Conservation (phyloP, 2,329 filamentous ascomycete species). For the Neurospora sp. region DNA sequence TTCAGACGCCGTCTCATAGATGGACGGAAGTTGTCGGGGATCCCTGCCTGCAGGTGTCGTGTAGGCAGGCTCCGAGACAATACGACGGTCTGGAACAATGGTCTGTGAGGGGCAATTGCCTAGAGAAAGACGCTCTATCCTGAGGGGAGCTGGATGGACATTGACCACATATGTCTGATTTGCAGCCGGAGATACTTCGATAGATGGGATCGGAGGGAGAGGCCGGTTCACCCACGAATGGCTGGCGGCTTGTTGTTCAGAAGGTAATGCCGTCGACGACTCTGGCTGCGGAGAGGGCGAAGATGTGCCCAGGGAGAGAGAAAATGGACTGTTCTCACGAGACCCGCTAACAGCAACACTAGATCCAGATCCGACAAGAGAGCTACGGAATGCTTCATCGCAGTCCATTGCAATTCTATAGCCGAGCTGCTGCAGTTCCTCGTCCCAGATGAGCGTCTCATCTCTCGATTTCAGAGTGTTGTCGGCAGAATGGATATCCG, state of each 20-base stretch:
- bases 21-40: slow-evolving; percentile 35
- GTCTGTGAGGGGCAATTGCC: slow-evolving; percentile 9
- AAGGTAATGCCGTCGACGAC: slow-evolving; percentile 3
- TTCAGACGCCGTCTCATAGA: slow-evolving; percentile 32
- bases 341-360: slow-evolving; percentile 9
- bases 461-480: slow-evolving; percentile 5
- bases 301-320: slow-evolving; percentile 29
- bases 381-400: slow-evolving; percentile 81
- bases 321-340: slow-evolving; percentile 32
- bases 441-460: slow-evolving; percentile 28
- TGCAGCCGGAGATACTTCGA: slow-evolving; percentile 17
- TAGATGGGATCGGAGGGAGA: slow-evolving; percentile 38
- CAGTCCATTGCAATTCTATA: slow-evolving; percentile 80
- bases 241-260: slow-evolving; percentile 1
- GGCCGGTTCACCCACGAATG: slow-evolving; percentile 37
- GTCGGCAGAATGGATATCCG: background rate
- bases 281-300: slow-evolving; percentile 6
- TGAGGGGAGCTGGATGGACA: slow-evolving; percentile 9
- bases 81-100: slow-evolving; percentile 29
- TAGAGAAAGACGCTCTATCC: slow-evolving; percentile 17
- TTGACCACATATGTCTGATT: slow-evolving; percentile 6
- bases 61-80: slow-evolving; percentile 41
- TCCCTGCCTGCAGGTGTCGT: slow-evolving; percentile 26
- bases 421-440: slow-evolving; percentile 76
- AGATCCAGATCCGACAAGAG: slow-evolving; percentile 28